These are phyloP conservation scores for Cadophora sp. DNA, from an alignment of 2,329 filamentous ascomycete species.

Conservation along the genomic window DNA sequence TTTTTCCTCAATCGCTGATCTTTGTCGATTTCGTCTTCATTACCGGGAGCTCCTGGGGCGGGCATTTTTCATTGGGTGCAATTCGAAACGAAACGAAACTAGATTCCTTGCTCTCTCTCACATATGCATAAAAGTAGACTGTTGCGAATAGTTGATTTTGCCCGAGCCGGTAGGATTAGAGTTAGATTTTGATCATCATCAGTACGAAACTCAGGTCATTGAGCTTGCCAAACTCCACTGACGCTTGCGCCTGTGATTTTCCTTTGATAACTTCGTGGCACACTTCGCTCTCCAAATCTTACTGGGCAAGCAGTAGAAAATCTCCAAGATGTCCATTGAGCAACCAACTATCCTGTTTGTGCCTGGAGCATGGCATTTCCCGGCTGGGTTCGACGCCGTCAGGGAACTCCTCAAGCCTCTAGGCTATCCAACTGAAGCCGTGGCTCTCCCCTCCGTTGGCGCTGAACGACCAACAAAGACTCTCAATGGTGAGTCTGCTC, in stretches of 20 bases:
- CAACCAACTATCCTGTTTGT: constrained; percentile 30
- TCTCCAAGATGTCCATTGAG: not conserved
- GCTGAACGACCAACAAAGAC: constrained; percentile 24
- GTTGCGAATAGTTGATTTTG: not conserved
- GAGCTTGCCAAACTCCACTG: too few relatives aligned
- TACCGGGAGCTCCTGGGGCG: too few relatives aligned
- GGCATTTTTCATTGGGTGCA: too few relatives aligned
- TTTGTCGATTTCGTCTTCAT: not conserved
- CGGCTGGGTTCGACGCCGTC: constrained; percentile 24
- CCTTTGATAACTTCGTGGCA: not conserved
- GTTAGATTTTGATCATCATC: not conserved
- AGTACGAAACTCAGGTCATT: too few relatives aligned
- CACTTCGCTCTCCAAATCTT: not conserved
- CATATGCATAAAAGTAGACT: not conserved
- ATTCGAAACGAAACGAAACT: too few relatives aligned
- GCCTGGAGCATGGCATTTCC: constrained; percentile 31
- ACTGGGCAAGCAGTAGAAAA: not conserved
- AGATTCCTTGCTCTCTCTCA: too few relatives aligned
- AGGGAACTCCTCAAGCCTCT: constrained; percentile 24
- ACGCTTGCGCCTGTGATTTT: not conserved
- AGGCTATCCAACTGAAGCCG: constrained; percentile 26
- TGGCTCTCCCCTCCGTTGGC: constrained; percentile 27
- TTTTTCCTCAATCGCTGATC: not conserved
- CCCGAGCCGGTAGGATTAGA: too few relatives aligned
- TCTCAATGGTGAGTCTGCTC: constrained; percentile 19